Conservation (phyloP, 2,329 filamentous ascomycete species). For the Ilyonectria sp. region DNA sequence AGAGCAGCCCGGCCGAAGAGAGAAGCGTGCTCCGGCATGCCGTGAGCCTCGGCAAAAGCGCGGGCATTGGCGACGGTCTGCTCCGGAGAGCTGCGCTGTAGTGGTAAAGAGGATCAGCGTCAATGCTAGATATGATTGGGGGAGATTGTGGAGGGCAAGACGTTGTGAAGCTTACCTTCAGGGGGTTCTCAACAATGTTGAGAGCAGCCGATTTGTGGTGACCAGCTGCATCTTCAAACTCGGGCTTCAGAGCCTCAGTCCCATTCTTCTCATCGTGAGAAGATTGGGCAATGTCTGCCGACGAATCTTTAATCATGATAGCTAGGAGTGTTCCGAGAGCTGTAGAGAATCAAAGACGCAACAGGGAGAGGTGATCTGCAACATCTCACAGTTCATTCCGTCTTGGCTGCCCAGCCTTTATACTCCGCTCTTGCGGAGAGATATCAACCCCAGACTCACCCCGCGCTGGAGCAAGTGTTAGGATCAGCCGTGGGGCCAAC, state of each 20-base stretch:
- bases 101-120: background rate
- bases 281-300: constrained; percentile 4
- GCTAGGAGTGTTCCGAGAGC: background rate
- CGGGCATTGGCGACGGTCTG: constrained; percentile 58
- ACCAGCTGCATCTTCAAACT: constrained; percentile 4
- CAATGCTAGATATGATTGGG: background rate
- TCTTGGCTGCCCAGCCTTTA: background rate
- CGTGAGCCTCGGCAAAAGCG: constrained; percentile 64
- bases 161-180: constrained; percentile 44
- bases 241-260: background rate
- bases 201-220: constrained; percentile 46
- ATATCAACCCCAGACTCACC: background rate
- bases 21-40: constrained; percentile 64
- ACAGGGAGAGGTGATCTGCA: background rate
- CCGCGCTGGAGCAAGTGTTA: background rate
- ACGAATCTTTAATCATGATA: constrained; percentile 27
- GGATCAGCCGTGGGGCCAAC: background rate
- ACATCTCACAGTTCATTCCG: background rate
- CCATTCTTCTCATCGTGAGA: constrained; percentile 32
- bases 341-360: background rate
- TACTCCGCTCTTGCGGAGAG: background rate
- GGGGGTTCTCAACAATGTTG: constrained; percentile 53
- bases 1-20: constrained; percentile 56
- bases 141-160: background rate
- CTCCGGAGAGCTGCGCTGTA: constrained; percentile 46